Conservation (phyloP, 148 eudicot genomes). For the Camellia sinensis region DNA sequence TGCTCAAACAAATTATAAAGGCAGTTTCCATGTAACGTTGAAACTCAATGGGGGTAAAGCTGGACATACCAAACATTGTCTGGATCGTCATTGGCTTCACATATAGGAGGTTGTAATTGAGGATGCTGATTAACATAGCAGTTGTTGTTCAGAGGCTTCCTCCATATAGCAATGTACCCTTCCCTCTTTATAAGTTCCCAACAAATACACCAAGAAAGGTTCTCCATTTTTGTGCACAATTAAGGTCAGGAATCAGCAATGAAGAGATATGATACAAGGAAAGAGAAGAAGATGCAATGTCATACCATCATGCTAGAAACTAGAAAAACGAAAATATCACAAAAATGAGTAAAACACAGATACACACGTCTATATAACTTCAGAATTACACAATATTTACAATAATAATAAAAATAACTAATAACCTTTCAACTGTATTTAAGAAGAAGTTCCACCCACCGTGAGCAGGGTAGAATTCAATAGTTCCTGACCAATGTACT, state of each 20-base stretch:
- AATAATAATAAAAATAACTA: neutral
- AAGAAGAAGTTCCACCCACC: too few relatives aligned
- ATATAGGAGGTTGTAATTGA: conserved; percentile 48
- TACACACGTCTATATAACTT: too few relatives aligned
- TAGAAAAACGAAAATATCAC: too few relatives aligned
- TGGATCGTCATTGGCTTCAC: conserved; percentile 58
- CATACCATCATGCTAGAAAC: too few relatives aligned
- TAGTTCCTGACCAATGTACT: neutral
- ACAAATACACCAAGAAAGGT: conserved; percentile 54
- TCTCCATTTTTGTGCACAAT: conserved; percentile 56
- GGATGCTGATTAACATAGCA: conserved; percentile 56
- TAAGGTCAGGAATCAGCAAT: neutral
- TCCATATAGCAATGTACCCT: conserved; percentile 70
- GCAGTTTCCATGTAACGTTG: neutral
- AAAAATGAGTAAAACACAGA: too few relatives aligned
- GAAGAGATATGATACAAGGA: neutral
- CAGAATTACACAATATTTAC: too few relatives aligned
- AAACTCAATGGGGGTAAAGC: neutral
- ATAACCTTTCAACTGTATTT: too few relatives aligned
- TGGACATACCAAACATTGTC: conserved; percentile 61
- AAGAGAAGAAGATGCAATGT: too few relatives aligned
- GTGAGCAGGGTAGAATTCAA: too few relatives aligned
- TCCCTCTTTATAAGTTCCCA: conserved; percentile 71
- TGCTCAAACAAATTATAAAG: too few relatives aligned
- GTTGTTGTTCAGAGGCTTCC: conserved; percentile 71